A percentile compares a stretch with the other conserved stretches of the same genome.
Conservation (phyloP, 2,329 filamentous ascomycete species). For the Talaromyces sp. region DNA sequence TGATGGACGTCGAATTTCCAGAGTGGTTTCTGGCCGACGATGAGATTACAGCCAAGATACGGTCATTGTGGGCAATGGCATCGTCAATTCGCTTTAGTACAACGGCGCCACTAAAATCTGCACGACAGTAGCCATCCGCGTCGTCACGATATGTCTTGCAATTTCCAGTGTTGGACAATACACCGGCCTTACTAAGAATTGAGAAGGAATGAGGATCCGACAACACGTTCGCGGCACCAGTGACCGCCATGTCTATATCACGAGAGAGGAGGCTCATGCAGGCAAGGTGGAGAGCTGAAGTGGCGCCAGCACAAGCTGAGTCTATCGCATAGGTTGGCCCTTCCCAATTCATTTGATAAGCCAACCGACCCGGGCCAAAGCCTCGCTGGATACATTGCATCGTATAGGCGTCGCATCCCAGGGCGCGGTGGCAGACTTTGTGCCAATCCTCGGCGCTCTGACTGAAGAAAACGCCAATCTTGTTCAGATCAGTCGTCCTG, state of each 20-base stretch:
- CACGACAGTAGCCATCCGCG: background rate
- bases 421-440: constrained; percentile 62
- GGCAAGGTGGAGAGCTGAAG: background rate
- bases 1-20: background rate
- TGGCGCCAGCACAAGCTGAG: constrained; percentile 44
- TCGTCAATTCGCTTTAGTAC: background rate
- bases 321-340: constrained; percentile 66
- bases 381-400: constrained; percentile 37
- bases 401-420: constrained; percentile 67
- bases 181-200: background rate
- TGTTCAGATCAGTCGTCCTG: constrained; percentile 47
- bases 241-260: background rate
- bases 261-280: constrained; percentile 27
- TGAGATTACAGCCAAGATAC: background rate
- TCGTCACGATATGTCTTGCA: background rate
- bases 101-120: background rate
- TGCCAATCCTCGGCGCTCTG: constrained; percentile 64
- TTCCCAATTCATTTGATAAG: constrained; percentile 68
- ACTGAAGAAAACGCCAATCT: constrained; percentile 70
- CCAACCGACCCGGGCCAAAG: constrained; percentile 24
- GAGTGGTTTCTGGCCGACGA: background rate
- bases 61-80: background rate
- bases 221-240: background rate
- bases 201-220: background rate
- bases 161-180: background rate